Base-by-base conservation (phyloP, 441 rosid genomes). In the Gossypium gossypioides region DNA sequence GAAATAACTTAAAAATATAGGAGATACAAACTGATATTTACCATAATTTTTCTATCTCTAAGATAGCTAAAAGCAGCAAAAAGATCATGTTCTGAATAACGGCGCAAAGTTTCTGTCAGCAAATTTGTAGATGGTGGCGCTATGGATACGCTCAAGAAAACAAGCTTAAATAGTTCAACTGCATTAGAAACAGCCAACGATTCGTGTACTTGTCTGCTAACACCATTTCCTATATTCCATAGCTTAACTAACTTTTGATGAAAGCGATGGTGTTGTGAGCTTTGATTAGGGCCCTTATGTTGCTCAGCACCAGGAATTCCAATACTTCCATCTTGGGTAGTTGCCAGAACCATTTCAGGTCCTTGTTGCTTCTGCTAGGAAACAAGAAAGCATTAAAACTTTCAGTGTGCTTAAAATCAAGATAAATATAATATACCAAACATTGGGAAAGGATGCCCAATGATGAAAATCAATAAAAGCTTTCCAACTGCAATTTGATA, bases 61-160 rank as follows among this genome's bases (percentile, higher is more conserved):
- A 96, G 94, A 80, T 89, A 93, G 90, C 89, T 90, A 85, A 89
- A 93, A 75, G 97, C 99, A 42, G 97, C 89, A 83, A 89, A 93
- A 76, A 96, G 91, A 80, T 96, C 99, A 72, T 85, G 91, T 72
- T 96, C 96, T 58, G 99, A 96, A 80, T 91, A 93, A 58, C 92
- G 94, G 58, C 88, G 81, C 44, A 96, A 80, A 65, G 95, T 93
- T 84, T 86, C 96, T 78, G 87, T 87, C 69, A 96, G 73, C 83
- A 87, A 76, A 82, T 84, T 90, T 79, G 89, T 88, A 78, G 84
- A 74, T 68, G 83, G 86, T 44, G 89, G 80, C 62, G 90, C 85
- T 76, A 84, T 85, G 65, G 96, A 89, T 77, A 85, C 81, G 88
- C 91, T 93, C 88, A 96, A 81, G 69, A 96, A 96, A 64, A 91